These are phyloP conservation scores for Metschnikowia aberdeeniae DNA, from an alignment of 805 yeast species.

Conservation along the genomic window DNA sequence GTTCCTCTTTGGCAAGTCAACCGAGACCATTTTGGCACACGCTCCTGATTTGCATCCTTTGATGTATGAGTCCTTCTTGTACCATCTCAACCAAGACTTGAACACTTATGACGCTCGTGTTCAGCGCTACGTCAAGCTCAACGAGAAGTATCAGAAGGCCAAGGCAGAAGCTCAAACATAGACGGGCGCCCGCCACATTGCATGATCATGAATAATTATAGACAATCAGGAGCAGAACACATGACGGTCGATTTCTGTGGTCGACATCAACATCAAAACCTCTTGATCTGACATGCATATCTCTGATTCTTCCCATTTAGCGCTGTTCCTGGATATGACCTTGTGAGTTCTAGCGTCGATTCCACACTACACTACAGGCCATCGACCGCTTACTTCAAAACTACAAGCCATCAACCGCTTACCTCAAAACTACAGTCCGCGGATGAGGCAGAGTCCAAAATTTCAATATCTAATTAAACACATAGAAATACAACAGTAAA, in stretches of 20 bases:
- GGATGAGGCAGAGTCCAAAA: not conserved
- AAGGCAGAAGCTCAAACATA: no score
- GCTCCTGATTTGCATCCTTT: constrained; percentile 31
- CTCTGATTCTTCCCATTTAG: no score
- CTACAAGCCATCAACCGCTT: not conserved
- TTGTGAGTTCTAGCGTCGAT: no score
- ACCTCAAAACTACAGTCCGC: not conserved
- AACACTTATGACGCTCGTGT: constrained; percentile 27
- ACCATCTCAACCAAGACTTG: constrained; percentile 16
- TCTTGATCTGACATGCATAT: no score
- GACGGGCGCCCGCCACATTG: not conserved
- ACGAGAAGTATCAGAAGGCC: constrained; percentile 5
- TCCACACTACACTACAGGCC: no score
- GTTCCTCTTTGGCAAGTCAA: constrained; percentile 18
- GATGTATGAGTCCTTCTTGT: constrained; percentile 25
- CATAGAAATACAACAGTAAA: not conserved
- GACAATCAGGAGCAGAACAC: no score
- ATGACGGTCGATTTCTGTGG: no score
- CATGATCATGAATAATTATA: not conserved
- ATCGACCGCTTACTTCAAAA: not conserved
- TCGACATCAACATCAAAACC: not conserved
- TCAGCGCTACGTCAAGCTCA: constrained; percentile 17
- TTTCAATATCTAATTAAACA: not conserved
- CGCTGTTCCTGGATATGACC: no score
- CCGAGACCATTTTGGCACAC: constrained; percentile 15